Conservation (phyloP, 345 rosid genomes). For the Lepidium sativum region DNA sequence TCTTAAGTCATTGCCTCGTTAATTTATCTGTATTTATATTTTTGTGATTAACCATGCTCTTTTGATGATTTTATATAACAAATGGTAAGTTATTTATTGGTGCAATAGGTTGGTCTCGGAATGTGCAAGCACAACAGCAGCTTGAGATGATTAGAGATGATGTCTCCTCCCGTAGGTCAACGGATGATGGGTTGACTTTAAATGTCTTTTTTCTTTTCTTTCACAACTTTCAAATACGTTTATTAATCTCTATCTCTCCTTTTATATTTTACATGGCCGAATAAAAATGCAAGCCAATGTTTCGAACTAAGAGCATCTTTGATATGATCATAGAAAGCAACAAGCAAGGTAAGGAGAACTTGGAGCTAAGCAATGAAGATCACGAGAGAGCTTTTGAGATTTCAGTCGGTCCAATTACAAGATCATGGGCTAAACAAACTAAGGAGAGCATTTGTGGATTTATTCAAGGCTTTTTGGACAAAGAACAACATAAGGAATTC, state of each 20-base stretch:
- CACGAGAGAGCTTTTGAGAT: too few species aligned
- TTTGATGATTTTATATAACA: not conserved
- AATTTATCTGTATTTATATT: not conserved
- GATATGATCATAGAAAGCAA: too few species aligned
- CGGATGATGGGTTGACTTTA: slow-evolving; percentile 24
- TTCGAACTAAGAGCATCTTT: too few species aligned
- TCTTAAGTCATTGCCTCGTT: not conserved
- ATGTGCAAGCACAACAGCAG: slow-evolving; percentile 5
- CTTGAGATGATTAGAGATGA: slow-evolving; percentile 25
- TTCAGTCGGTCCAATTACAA: too few species aligned
- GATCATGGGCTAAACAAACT: too few species aligned
- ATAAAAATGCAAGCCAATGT: not conserved
- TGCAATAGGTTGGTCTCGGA: slow-evolving; percentile 17
- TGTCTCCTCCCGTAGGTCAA: slow-evolving; percentile 20
- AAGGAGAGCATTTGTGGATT: too few species aligned
- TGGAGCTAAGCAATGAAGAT: too few species aligned
- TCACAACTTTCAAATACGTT: not conserved
- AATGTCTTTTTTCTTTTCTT: not conserved
- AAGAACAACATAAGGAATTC: too few species aligned
- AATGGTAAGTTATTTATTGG: too few species aligned
- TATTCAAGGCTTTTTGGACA: too few species aligned
- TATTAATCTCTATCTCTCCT: not conserved
- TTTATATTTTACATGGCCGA: not conserved
- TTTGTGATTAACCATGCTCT: not conserved
- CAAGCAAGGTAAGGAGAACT: too few species aligned